Percentiles rank a stretch among this genome's conserved stretches.
These are phyloP conservation scores for Dispira parvispora DNA, from an alignment of 192 early-diverging fungal species.

Conservation along the genomic window DNA sequence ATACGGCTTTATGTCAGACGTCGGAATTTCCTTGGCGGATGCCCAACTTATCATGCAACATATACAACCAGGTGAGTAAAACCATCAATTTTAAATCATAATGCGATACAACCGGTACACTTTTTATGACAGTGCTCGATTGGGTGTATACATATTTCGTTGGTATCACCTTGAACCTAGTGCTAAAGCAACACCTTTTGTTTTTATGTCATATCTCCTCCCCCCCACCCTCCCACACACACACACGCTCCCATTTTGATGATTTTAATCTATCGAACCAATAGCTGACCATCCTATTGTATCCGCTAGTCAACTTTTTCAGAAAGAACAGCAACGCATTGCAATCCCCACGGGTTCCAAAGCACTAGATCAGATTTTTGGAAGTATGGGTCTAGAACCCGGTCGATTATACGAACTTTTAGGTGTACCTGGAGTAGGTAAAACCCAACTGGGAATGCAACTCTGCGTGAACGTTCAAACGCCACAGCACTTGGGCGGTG, in stretches of 20 bases:
- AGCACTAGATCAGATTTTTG: conserved; percentile 19
- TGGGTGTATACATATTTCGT: background rate
- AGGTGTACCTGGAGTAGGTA: too few species aligned
- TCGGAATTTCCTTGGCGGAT: too few species aligned
- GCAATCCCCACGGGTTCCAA: conserved; percentile 19
- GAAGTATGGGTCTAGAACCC: too few species aligned
- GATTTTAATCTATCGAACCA: background rate
- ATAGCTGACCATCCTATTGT: conserved; percentile 12
- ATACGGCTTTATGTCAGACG: too few species aligned
- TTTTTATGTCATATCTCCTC: background rate
- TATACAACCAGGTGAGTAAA: too few species aligned
- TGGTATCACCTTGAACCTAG: background rate
- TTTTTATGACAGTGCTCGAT: background rate
- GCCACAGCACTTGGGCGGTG: too few species aligned
- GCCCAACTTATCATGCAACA: too few species aligned
- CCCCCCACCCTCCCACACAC: background rate
- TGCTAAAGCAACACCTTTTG: background rate
- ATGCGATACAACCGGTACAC: too few species aligned
- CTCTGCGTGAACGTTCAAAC: too few species aligned
- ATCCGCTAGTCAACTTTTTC: conserved; percentile 20
- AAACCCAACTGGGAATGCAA: too few species aligned
- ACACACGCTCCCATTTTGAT: background rate
- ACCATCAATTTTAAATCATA: too few species aligned
- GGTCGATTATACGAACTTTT: too few species aligned
- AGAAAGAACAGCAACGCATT: conserved; percentile 14